These are phyloP conservation scores for Chaetomidium leptoderma DNA, from an alignment of 495 filamentous ascomycete genomes.

Conservation along the genomic window DNA sequence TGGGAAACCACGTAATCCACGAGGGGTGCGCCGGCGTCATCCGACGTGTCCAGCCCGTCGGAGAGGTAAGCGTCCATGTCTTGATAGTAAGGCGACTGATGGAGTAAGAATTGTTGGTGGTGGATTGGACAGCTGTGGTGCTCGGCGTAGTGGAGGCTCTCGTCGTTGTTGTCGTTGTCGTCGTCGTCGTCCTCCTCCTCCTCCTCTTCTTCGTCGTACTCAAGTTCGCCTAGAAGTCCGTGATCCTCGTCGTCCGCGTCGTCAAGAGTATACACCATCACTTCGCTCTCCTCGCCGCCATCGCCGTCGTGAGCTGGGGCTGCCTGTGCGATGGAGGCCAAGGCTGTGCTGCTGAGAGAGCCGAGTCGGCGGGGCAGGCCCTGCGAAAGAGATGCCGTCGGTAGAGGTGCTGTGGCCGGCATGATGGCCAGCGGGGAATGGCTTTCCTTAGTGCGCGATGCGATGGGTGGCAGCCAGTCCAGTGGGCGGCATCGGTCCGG, in stretches of 20 bases:
- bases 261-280: background rate
- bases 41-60: conserved; percentile 17
- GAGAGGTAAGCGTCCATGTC: conserved; percentile 19
- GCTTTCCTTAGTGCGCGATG: background rate
- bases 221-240: conserved; percentile 10
- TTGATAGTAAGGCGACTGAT: conserved; percentile 10
- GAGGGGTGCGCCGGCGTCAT: conserved; percentile 1
- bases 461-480: background rate
- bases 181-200: conserved; percentile 15
- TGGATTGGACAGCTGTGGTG: conserved; percentile 14
- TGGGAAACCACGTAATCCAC: conserved; percentile 6
- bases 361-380: conserved; percentile 9
- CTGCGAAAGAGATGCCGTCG: background rate
- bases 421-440: conserved; percentile 5
- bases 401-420: conserved; percentile 1
- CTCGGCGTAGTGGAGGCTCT: conserved; percentile 23
- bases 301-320: background rate
- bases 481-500: conserved; percentile 6
- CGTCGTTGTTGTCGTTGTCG: conserved; percentile 21
- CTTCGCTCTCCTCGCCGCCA: conserved; percentile 3
- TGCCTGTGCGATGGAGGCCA: background rate
- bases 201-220: conserved; percentile 20
- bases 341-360: conserved; percentile 1
- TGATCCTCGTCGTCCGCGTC: background rate
- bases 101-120: conserved; percentile 7